phyloP scores from a whole-genome alignment of 148 eudicot genomes.

The Vaccinium darrowii region DNA sequence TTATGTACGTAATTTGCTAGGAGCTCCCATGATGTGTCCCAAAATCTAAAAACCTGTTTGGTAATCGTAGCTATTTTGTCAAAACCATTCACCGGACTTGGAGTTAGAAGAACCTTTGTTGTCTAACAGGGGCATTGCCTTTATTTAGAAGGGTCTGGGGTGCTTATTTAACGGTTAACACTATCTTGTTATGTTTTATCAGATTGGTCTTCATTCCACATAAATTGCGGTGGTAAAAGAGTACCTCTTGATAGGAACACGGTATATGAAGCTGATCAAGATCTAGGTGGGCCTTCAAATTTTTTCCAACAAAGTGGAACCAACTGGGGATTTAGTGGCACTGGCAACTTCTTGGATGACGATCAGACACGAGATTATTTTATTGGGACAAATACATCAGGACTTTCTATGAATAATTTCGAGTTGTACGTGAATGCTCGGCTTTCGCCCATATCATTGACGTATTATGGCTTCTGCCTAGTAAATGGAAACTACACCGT shows the following conservation, averaged over 20 bases:
- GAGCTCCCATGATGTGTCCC: neutral
- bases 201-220: slow-evolving; percentile 14
- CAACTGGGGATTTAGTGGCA: slow-evolving; percentile 35
- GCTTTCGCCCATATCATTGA: slow-evolving; percentile 30
- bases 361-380: neutral
- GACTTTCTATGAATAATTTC: slow-evolving; percentile 1
- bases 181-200: neutral
- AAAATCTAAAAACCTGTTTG: neutral
- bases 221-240: slow-evolving; percentile 35
- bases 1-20: too few species aligned
- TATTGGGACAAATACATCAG: slow-evolving; percentile 7
- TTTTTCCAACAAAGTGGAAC: neutral
- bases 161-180: neutral
- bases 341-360: slow-evolving; percentile 37
- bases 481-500: slow-evolving; percentile 32
- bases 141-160: neutral
- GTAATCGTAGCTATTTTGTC: neutral
- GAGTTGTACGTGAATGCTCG: slow-evolving; percentile 31
- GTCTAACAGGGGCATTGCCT: neutral
- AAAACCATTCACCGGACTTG: neutral
- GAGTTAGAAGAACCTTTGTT: neutral
- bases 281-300: slow-evolving; percentile 15
- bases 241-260: neutral
- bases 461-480: slow-evolving; percentile 39
- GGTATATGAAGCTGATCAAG: slow-evolving; percentile 11